phyloP scores from a whole-genome alignment of 164 flowering plant species.

The Buxus sempervirens region DNA sequence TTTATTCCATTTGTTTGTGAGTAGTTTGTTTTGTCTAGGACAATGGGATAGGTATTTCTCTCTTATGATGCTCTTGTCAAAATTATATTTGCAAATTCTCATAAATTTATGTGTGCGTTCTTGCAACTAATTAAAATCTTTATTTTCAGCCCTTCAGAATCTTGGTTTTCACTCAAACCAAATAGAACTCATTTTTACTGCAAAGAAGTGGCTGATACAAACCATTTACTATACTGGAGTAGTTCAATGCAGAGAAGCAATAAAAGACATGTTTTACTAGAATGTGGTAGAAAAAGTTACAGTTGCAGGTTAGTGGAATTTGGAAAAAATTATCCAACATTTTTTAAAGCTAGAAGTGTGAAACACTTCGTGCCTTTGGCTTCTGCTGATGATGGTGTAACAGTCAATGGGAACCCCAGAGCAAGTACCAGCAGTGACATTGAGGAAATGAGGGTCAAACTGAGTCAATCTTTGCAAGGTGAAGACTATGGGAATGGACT shows the following conservation, averaged over 20 bases:
- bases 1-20: not conserved
- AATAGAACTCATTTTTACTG: slow-evolving; percentile 25
- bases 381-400: slow-evolving; percentile 77
- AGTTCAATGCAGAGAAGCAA: slow-evolving; percentile 36
- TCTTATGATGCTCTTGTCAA: not conserved
- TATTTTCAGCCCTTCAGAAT: slow-evolving; percentile 55
- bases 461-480: slow-evolving; percentile 55
- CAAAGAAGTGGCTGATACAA: slow-evolving; percentile 29
- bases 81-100: too few species aligned
- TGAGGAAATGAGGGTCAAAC: slow-evolving; percentile 64
- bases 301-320: slow-evolving; percentile 21
- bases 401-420: slow-evolving; percentile 69
- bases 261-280: slow-evolving; percentile 25
- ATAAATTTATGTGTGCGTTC: not conserved
- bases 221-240: slow-evolving; percentile 30
- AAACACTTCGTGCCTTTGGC: slow-evolving; percentile 33
- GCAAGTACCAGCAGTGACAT: slow-evolving; percentile 47
- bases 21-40: not conserved
- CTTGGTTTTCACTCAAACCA: slow-evolving; percentile 36
- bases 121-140: slow-evolving; percentile 12
- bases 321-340: slow-evolving; percentile 19
- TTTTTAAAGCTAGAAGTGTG: slow-evolving; percentile 37
- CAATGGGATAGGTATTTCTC: not conserved
- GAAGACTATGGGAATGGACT: slow-evolving; percentile 65
- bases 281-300: slow-evolving; percentile 21